Conservation (phyloP, 805 yeast species). For the Nakazawaea holstii region DNA sequence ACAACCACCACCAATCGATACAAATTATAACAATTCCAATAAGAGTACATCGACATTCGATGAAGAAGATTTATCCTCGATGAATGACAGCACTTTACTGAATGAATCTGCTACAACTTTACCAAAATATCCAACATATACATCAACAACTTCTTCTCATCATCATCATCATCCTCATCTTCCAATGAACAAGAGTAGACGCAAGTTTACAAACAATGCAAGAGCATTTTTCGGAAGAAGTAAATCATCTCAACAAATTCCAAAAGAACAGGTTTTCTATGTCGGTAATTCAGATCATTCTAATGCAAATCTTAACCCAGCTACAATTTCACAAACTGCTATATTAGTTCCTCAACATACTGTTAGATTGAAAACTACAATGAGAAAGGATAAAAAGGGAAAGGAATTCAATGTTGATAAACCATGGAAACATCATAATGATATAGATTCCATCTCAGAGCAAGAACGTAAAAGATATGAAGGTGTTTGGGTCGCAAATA, state of each 20-base stretch:
- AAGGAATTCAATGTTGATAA: slow-evolving; percentile 72
- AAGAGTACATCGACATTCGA: slow-evolving; percentile 6
- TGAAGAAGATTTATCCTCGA: neutral
- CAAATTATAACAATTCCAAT: neutral
- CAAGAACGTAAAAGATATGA: slow-evolving; percentile 85
- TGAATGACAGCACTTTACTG: neutral
- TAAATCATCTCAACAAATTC: neutral
- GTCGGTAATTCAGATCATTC: slow-evolving; percentile 1
- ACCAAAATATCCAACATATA: slow-evolving; percentile 11
- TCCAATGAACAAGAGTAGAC: neutral
- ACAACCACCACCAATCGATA: neutral
- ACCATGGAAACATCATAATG: slow-evolving; percentile 89
- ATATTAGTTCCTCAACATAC: slow-evolving; percentile 11
- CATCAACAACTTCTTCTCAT: neutral
- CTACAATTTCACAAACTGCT: slow-evolving; percentile 8
- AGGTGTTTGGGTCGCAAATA: slow-evolving; percentile 90
- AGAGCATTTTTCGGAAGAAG: slow-evolving; percentile 4
- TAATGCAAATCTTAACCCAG: slow-evolving; percentile 6
- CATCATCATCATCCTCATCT: slow-evolving; percentile 10
- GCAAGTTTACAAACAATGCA: slow-evolving; percentile 6
- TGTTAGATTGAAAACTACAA: slow-evolving; percentile 44
- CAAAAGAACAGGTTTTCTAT: neutral
- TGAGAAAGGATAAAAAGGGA: slow-evolving; percentile 38
- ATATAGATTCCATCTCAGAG: slow-evolving; percentile 40
- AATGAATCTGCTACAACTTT: slow-evolving; percentile 5